Evolutionary conservation across 1,284 basidiomycete species (phyloP).

Genomic region (Boletus sp.): DNA sequence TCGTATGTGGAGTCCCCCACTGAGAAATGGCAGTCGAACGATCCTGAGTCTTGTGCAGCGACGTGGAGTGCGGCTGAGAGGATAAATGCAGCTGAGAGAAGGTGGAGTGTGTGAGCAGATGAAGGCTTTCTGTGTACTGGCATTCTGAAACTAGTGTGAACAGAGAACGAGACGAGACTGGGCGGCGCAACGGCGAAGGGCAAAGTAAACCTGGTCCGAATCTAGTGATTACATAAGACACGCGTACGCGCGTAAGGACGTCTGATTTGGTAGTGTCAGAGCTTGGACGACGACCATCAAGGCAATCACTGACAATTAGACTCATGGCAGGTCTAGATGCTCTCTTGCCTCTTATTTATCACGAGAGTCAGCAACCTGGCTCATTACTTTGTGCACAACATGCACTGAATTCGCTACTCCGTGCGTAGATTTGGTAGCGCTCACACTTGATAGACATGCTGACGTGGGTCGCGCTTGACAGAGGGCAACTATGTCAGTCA

Average conservation of each 20-base stretch:
- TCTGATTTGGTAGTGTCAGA: constrained; percentile 25
- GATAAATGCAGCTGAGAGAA: constrained; percentile 41
- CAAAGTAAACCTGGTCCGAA: constrained; percentile 6
- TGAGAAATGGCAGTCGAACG: constrained; percentile 59
- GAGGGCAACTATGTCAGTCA: constrained; percentile 71
- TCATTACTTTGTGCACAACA: constrained; percentile 89
- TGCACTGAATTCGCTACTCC: constrained; percentile 79
- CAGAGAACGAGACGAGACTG: background rate
- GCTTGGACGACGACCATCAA: constrained; percentile 20
- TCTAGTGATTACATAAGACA: constrained; percentile 41
- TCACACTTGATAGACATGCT: constrained; percentile 13
- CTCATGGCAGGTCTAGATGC: constrained; percentile 62
- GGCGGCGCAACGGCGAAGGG: background rate
- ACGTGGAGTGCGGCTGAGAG: constrained; percentile 37
- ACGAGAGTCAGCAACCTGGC: constrained; percentile 74
- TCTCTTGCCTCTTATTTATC: constrained; percentile 66
- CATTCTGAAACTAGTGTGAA: constrained; percentile 19
- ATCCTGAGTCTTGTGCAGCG: constrained; percentile 42
- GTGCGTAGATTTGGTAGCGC: constrained; percentile 42
- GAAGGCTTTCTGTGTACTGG: constrained; percentile 16
- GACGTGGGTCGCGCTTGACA: constrained; percentile 35
- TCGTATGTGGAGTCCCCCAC: constrained; percentile 58
- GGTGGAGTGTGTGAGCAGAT: constrained; percentile 16
- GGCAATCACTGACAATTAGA: constrained; percentile 6
- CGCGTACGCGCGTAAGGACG: constrained; percentile 38